Conservation (phyloP, 1,284 basidiomycete species). For the Paramarasmius palmivorus region DNA sequence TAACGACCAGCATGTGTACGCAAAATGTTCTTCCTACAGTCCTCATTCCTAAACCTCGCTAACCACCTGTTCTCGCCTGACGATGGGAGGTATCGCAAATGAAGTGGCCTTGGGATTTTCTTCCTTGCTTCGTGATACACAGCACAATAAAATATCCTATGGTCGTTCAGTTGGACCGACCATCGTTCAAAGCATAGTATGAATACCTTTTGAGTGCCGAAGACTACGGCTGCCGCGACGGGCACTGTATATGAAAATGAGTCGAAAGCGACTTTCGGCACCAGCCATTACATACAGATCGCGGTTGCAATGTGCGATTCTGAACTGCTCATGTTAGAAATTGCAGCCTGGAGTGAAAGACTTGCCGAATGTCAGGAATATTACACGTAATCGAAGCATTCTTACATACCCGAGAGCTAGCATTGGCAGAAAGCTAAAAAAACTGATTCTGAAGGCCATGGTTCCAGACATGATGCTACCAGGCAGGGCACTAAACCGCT, state of each 20-base stretch:
- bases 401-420: background rate
- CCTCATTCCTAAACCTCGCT: too few species aligned
- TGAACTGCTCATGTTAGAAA: too few species aligned
- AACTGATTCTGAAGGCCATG: background rate
- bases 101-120: too few species aligned
- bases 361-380: background rate
- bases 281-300: background rate
- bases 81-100: too few species aligned
- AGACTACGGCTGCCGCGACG: background rate
- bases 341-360: background rate
- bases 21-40: too few species aligned
- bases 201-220: background rate
- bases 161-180: too few species aligned
- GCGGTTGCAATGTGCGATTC: background rate
- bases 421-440: background rate
- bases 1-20: too few species aligned
- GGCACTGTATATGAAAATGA: background rate
- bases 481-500: background rate
- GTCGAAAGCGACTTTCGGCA: background rate
- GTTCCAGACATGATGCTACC: background rate
- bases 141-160: too few species aligned
- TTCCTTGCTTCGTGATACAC: too few species aligned
- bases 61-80: too few species aligned
- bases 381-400: too few species aligned
- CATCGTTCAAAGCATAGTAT: too few species aligned